Percentiles rank a stretch among this genome's conserved stretches.
These are phyloP conservation scores for Tylopilus orsonianus DNA, from an alignment of 1,284 basidiomycete species.

Conservation along the genomic window DNA sequence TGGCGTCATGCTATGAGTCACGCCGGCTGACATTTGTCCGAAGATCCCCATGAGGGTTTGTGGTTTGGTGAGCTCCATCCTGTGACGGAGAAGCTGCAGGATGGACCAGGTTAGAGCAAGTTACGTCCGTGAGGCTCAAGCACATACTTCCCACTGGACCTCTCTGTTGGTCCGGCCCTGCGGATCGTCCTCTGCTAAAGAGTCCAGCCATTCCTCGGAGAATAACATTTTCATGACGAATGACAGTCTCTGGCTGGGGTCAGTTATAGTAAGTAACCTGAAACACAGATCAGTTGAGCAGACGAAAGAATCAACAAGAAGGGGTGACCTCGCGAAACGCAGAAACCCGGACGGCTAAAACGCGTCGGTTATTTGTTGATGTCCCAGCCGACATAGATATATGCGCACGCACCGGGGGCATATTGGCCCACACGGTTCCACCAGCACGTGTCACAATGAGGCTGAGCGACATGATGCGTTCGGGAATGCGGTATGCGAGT, in stretches of 20 bases:
- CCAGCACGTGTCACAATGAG: slow-evolving; percentile 72
- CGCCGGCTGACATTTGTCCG: slow-evolving; percentile 73
- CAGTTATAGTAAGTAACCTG: slow-evolving; percentile 15
- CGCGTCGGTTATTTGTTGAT: neutral
- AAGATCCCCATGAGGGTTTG: slow-evolving; percentile 66
- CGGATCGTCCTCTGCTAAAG: slow-evolving; percentile 48
- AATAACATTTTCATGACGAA: slow-evolving; percentile 62
- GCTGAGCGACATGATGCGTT: slow-evolving; percentile 65
- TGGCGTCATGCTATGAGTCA: slow-evolving; percentile 67
- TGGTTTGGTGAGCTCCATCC: slow-evolving; percentile 55
- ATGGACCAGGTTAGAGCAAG: neutral
- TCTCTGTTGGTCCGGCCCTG: slow-evolving; percentile 62
- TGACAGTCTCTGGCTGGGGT: slow-evolving; percentile 42
- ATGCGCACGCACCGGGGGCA: slow-evolving; percentile 26
- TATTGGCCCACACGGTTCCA: slow-evolving; percentile 18
- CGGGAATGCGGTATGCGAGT: slow-evolving; percentile 63
- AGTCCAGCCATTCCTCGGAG: slow-evolving; percentile 57
- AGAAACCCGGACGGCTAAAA: slow-evolving; percentile 15
- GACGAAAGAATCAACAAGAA: neutral
- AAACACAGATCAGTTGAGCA: slow-evolving; percentile 9
- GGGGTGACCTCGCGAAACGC: slow-evolving; percentile 24
- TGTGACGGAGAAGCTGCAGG: slow-evolving; percentile 47
- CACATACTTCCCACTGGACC: slow-evolving; percentile 50
- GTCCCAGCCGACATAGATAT: neutral
- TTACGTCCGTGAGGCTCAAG: neutral